These are phyloP conservation scores for Hygrocybe coccinea DNA, from an alignment of 768 basidiomycete species.

Conservation along the genomic window DNA sequence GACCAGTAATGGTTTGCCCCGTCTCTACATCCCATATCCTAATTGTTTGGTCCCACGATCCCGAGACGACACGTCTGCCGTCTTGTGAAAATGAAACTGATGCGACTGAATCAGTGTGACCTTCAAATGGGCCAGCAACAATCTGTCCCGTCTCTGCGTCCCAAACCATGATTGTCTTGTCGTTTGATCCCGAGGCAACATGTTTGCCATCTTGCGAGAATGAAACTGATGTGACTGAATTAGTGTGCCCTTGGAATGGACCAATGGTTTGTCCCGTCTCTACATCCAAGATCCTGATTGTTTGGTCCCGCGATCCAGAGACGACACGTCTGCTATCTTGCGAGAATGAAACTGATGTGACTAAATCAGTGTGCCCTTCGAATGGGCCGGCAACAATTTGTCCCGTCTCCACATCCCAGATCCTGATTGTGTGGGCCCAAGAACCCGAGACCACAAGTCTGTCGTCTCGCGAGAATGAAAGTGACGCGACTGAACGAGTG, in stretches of 20 bases:
- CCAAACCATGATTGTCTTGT: background rate
- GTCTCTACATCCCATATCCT: slow-evolving; percentile 7
- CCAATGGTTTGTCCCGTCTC: slow-evolving; percentile 51
- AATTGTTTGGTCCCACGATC: slow-evolving; percentile 8
- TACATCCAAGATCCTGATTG: slow-evolving; percentile 99
- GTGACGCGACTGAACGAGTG: slow-evolving; percentile 2
- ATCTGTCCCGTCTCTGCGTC: background rate
- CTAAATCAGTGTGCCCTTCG: no score
- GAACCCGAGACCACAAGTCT: no score
- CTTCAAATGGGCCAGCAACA: no score
- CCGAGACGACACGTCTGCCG: slow-evolving; percentile 19
- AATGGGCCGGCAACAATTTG: no score
- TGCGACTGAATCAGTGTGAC: slow-evolving; percentile 8
- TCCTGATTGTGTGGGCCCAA: background rate
- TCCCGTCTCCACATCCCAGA: no score
- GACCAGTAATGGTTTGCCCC: background rate
- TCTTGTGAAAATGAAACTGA: slow-evolving; percentile 25
- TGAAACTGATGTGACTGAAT: background rate
- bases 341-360: no score
- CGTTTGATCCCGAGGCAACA: no score
- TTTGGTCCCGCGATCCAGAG: slow-evolving; percentile 94
- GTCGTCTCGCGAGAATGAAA: no score
- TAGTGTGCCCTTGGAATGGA: background rate
- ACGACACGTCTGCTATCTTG: no score
- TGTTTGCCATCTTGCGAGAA: background rate